Percentiles rank a stretch among this genome's conserved stretches.
Conservation (phyloP, 306 rosid species). For the Cucumis sativus region DNA sequence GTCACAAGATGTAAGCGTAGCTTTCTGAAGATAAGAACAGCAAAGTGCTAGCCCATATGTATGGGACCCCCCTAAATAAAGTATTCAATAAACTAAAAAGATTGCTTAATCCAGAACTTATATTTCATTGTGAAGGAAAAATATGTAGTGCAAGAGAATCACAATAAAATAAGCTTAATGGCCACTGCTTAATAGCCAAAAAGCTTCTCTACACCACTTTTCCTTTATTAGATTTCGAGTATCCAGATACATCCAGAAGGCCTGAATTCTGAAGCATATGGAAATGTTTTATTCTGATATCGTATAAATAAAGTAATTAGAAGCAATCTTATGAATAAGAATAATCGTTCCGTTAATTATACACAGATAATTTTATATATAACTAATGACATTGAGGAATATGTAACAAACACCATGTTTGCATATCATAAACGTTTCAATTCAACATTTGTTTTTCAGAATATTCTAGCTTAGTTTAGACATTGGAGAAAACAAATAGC, state of each 20-base stretch:
- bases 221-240: background rate
- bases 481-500: background rate
- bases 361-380: background rate
- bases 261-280: background rate
- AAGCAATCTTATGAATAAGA: background rate
- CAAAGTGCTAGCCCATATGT: background rate
- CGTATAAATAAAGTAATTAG: background rate
- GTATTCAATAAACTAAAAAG: background rate
- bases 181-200: conserved; percentile 9
- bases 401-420: background rate
- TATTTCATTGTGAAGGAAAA: background rate
- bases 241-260: conserved; percentile 1
- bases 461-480: background rate
- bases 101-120: background rate
- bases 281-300: background rate
- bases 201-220: background rate
- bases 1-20: background rate
- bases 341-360: conserved; percentile 1
- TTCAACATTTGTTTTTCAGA: background rate
- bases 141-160: conserved; percentile 1
- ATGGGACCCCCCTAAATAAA: background rate
- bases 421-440: background rate
- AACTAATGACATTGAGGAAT: background rate
- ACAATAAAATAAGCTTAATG: conserved; percentile 1
- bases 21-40: background rate